A percentile compares a stretch with the other conserved stretches of the same genome.
Evolutionary conservation across 129 eudicot species (phyloP).

Genomic region (Centella asiatica): DNA sequence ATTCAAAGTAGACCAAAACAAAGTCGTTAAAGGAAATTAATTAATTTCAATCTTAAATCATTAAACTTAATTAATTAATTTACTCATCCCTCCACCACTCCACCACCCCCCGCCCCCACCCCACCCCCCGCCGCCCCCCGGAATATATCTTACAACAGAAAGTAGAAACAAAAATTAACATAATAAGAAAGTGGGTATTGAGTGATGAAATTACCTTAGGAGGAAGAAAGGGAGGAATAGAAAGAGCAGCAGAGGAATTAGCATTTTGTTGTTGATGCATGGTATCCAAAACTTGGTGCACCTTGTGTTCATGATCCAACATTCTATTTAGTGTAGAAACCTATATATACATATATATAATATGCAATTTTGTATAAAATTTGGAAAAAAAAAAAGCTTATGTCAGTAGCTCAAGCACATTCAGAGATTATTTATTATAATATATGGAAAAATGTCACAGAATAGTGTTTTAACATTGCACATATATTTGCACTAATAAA

Average conservation of each 20-base stretch:
- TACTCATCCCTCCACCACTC: no score
- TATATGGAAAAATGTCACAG: no score
- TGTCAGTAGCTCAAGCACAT: background rate
- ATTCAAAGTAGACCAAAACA: no score
- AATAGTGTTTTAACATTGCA: background rate
- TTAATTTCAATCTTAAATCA: no score
- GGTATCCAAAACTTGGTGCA: constrained; percentile 53
- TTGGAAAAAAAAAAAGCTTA: background rate
- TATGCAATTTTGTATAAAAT: background rate
- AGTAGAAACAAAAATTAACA: background rate
- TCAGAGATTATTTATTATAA: background rate
- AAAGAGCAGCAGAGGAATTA: constrained; percentile 36
- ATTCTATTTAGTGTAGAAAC: constrained; percentile 66
- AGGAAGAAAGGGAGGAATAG: constrained; percentile 65
- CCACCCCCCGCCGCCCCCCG: no score
- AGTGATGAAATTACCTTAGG: constrained; percentile 56
- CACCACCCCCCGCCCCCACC: no score
- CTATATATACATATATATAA: constrained; percentile 21
- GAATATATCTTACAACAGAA: no score
- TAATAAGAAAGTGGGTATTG: background rate
- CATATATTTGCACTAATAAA: background rate
- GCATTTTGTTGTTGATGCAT: constrained; percentile 38
- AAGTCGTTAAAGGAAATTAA: no score
- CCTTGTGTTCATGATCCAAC: constrained; percentile 67
- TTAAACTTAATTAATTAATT: no score